Evolutionary conservation across 129 eudicot species (phyloP).

Genomic region (Centaurea solstitialis): DNA sequence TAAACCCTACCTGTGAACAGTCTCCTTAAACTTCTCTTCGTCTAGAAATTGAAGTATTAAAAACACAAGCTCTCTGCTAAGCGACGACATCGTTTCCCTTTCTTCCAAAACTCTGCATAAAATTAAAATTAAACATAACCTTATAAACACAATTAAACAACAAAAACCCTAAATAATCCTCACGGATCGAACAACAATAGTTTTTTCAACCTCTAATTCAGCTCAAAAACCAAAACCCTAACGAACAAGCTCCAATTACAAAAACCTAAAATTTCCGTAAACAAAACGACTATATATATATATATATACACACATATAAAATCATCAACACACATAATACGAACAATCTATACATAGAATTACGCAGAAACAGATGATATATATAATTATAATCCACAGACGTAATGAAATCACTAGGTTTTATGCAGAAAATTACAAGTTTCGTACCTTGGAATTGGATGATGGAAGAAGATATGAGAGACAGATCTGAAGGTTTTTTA

Average conservation of each 20-base stretch:
- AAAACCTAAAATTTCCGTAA: conserved; percentile 6
- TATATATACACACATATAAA: background rate
- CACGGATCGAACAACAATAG: conserved; percentile 18
- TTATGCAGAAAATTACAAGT: conserved; percentile 6
- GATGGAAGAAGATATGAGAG: conserved; percentile 24
- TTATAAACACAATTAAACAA: background rate
- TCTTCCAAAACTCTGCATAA: conserved; percentile 23
- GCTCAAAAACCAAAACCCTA: conserved; percentile 30
- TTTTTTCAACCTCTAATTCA: background rate
- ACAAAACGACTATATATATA: background rate
- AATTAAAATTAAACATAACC: background rate
- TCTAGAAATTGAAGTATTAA: conserved; percentile 46
- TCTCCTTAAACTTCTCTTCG: conserved; percentile 40
- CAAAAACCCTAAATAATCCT: background rate
- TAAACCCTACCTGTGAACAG: conserved; percentile 39
- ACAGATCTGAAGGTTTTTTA: conserved; percentile 32
- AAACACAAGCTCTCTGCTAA: conserved; percentile 51
- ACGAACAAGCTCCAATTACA: conserved; percentile 26
- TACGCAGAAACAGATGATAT: conserved; percentile 7
- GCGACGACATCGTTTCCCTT: conserved; percentile 40
- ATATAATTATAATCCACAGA: conserved; percentile 1
- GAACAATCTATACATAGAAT: background rate
- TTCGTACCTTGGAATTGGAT: conserved; percentile 23
- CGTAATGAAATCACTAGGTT: background rate
- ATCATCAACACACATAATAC: conserved; percentile 16